Evolutionary conservation across 768 basidiomycete species (phyloP), one percentile per base, ranked within the genome.

Genomic region (Vararia minispora): DNA sequence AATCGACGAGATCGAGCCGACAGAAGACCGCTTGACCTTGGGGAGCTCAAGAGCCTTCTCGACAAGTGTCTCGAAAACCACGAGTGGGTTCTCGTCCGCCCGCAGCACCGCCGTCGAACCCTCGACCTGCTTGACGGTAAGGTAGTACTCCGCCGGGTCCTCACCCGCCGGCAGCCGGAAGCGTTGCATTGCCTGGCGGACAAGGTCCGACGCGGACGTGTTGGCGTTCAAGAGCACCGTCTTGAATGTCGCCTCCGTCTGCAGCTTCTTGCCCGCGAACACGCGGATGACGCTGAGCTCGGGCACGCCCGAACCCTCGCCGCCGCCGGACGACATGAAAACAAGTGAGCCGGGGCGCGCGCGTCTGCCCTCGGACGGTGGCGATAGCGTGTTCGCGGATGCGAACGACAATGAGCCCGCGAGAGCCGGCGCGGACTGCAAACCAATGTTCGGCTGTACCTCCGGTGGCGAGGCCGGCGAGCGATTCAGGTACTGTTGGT

Each of bases 161-260:
- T 71, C 77, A 5, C 69, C 74, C 1, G 68, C 60, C 0, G 82
- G 76, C 4, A 98, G 63, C 23, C 87, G 66, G 76, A 99, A 98
- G 6, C 95, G 78, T 57, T 97, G 94, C 39, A 91, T 80, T 5
- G 92, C 88, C 62, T 99, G 95, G 40, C 74, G 71, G 35, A 98
- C 72, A 28, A 99, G 74, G 42, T 95, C 94, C 0, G 68, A 62
- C 0, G 88, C 74, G 0, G 82, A 84, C 0, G 94, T 97, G 1
- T 77, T 78, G 4, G 83, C 65, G 51, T 92, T 97, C 40, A 98
- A 71, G 13, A 98, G 62, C 1, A 94, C 95, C 5, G 95, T 98
- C 65, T 98, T 98, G 72, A 99, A 99, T 5, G 94, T 95, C 2
- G 91, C 89, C 50, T 98, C 92, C 0, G 90, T 88, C 55, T 90